Evolutionary conservation across 805 yeast species (phyloP).

Genomic region (Maudiozyma barnettii): DNA sequence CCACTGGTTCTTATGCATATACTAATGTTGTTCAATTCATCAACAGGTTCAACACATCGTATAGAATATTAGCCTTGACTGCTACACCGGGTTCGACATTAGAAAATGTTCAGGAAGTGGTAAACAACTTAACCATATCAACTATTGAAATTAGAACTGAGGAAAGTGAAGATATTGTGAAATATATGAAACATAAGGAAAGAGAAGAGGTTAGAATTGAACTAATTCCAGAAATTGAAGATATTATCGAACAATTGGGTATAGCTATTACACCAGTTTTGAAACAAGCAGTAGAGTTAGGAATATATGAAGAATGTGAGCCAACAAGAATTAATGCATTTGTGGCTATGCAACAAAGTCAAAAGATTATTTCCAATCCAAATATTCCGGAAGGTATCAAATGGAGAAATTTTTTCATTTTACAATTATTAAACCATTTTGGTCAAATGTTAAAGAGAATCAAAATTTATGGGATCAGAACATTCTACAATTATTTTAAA

Average conservation of each 20-base stretch:
- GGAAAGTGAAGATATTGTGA: slow-evolving; percentile 65
- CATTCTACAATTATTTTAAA: slow-evolving; percentile 59
- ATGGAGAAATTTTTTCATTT: slow-evolving; percentile 57
- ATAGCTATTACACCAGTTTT: slow-evolving; percentile 60
- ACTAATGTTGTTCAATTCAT: slow-evolving; percentile 68
- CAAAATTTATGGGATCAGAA: slow-evolving; percentile 70
- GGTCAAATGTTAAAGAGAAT: slow-evolving; percentile 65
- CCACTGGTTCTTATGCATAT: slow-evolving; percentile 85
- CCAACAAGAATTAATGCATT: slow-evolving; percentile 64
- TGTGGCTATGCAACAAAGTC: slow-evolving; percentile 59
- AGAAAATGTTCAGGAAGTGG: slow-evolving; percentile 80
- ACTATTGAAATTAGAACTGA: slow-evolving; percentile 81
- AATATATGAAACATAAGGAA: slow-evolving; percentile 62
- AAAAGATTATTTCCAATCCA: slow-evolving; percentile 44
- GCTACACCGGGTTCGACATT: slow-evolving; percentile 92
- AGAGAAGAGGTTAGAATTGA: slow-evolving; percentile 52
- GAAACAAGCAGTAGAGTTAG: slow-evolving; percentile 50
- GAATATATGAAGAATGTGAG: slow-evolving; percentile 54
- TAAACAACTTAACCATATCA: slow-evolving; percentile 63
- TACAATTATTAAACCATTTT: slow-evolving; percentile 50
- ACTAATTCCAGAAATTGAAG: slow-evolving; percentile 44
- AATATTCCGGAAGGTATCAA: slow-evolving; percentile 56
- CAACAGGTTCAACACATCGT: slow-evolving; percentile 52
- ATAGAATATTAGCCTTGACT: slow-evolving; percentile 75
- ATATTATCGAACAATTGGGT: slow-evolving; percentile 45